Base-by-base conservation (phyloP, 1,284 basidiomycete genomes). In the Ustilago loliicola region DNA sequence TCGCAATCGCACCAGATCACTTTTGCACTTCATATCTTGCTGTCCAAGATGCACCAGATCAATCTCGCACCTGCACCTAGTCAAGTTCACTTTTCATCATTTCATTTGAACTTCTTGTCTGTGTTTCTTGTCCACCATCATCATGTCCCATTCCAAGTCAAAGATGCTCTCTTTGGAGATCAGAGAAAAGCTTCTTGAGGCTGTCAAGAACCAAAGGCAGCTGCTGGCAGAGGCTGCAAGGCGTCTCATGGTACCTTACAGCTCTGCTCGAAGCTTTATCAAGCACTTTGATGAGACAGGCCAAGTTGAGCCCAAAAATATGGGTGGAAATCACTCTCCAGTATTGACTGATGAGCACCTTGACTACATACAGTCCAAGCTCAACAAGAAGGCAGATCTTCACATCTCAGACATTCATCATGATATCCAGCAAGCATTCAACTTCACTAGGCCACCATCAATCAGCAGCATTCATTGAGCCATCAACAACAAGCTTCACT, bases 331-430 rank as follows among this genome's bases (percentile, higher is more conserved):
- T 13, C 50, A 13, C 3, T 23, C 50, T 27, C 23, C 50, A 10
- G 50, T 21, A 9, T 29, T 51, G 25, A 48, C 15, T 3, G 27
- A 58, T 1, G 56, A 58, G 21, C 56, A 47, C n/a, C 40, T 58
- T 34, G 19, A 57, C 27, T 57, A 25, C 23, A 57, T 57, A 17
- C 23, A 42, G 13, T 25, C 7, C 2, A n/a, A 30, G 40, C 27
- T 57, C 15, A 19, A 57, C 21, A 11, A 42, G 6, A 57, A 57
- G 54, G 21, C 54, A 2, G 54, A 56, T 27, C 32, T 56, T 6
- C 32, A 36, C 19, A 6, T 56, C 19, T 21, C 55, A 19, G 38
- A 57, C 40, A 38, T 56, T 11, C 55, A 57, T 30, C 27, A 25
- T 17, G 17, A 45, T 1, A 23, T 57, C 2, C 3, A 57, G 34